Evolutionary conservation across 768 basidiomycete genomes (phyloP).

Genomic region (Atractiella rhizophila): DNA sequence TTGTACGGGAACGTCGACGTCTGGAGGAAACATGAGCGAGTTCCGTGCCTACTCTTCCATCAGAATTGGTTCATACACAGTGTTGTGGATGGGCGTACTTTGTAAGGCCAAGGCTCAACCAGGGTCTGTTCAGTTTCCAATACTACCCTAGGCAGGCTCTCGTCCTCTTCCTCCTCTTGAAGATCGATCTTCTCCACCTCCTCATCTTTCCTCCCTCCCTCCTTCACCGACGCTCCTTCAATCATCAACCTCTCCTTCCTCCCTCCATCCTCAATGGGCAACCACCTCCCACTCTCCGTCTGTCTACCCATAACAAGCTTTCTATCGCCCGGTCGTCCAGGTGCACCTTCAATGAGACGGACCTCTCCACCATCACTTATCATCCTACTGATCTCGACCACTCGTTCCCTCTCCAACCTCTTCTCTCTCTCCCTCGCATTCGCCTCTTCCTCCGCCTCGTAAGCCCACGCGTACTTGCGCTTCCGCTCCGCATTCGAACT

Average conservation of each 20-base stretch:
- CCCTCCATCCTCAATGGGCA: constrained; percentile 7
- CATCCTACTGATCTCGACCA: constrained; percentile 16
- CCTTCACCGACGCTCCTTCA: constrained; percentile 31
- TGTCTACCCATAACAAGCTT: too few species aligned
- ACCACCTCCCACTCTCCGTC: too few species aligned
- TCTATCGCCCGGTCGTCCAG: constrained; percentile 15
- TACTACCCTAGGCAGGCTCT: too few species aligned
- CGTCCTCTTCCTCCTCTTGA: too few species aligned
- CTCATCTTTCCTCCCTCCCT: constrained; percentile 25
- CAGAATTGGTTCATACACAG: too few species aligned
- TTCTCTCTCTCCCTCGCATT: constrained; percentile 39
- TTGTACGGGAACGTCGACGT: constrained; percentile 56
- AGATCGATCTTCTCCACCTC: constrained; percentile 9
- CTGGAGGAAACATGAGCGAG: constrained; percentile 81
- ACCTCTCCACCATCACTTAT: constrained; percentile 6
- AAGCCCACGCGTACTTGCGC: constrained; percentile 75
- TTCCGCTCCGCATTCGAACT: constrained; percentile 61
- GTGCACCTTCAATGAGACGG: constrained; percentile 14
- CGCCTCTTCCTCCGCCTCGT: constrained; percentile 65
- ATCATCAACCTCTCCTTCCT: constrained; percentile 30
- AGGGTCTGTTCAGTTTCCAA: too few species aligned
- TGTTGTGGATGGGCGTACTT: constrained; percentile 23
- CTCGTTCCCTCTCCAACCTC: constrained; percentile 37
- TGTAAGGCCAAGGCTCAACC: constrained; percentile 15
- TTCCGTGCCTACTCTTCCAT: constrained; percentile 73